These are phyloP conservation scores for Beauveria bassiana DNA, from an alignment of 2,329 filamentous ascomycete species.

Conservation along the genomic window DNA sequence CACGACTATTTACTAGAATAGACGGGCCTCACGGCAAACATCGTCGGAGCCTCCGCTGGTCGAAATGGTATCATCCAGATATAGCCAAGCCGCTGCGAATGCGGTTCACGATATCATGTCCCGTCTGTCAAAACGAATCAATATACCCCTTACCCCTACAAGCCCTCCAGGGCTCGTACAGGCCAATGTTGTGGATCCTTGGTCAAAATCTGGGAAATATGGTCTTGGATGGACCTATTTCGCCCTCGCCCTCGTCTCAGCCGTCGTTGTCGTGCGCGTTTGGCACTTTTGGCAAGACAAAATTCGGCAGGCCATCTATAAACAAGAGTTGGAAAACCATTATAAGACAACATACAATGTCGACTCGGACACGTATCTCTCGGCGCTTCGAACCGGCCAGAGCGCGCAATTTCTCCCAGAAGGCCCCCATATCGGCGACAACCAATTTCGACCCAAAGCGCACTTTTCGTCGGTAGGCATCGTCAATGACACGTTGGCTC, in stretches of 20 bases:
- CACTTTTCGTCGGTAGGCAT: slow-evolving; percentile 66
- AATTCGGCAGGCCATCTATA: slow-evolving; percentile 80
- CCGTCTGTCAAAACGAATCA: slow-evolving; percentile 45
- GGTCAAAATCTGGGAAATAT: slow-evolving; percentile 76
- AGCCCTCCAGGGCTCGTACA: slow-evolving; percentile 55
- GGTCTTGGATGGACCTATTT: slow-evolving; percentile 85
- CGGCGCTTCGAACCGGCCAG: slow-evolving; percentile 40
- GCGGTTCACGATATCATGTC: slow-evolving; percentile 19
- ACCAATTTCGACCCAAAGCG: slow-evolving; percentile 56
- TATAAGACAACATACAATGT: slow-evolving; percentile 46
- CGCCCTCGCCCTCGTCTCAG: slow-evolving; percentile 60
- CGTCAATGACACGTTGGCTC: slow-evolving; percentile 71
- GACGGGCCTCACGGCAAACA: neutral
- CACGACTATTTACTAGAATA: neutral
- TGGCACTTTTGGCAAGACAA: slow-evolving; percentile 94
- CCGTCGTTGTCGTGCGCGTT: slow-evolving; percentile 61
- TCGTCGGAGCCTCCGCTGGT: neutral
- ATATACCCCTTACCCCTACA: slow-evolving; percentile 51
- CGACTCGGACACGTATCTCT: slow-evolving; percentile 39
- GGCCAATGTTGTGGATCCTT: slow-evolving; percentile 66
- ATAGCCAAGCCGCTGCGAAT: neutral
- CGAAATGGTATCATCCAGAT: neutral
- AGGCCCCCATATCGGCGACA: slow-evolving; percentile 47
- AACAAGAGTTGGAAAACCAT: slow-evolving; percentile 67
- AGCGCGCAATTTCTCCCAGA: slow-evolving; percentile 71